Base-by-base conservation (phyloP, 495 filamentous ascomycete species). In the Cetradonia linearis region DNA sequence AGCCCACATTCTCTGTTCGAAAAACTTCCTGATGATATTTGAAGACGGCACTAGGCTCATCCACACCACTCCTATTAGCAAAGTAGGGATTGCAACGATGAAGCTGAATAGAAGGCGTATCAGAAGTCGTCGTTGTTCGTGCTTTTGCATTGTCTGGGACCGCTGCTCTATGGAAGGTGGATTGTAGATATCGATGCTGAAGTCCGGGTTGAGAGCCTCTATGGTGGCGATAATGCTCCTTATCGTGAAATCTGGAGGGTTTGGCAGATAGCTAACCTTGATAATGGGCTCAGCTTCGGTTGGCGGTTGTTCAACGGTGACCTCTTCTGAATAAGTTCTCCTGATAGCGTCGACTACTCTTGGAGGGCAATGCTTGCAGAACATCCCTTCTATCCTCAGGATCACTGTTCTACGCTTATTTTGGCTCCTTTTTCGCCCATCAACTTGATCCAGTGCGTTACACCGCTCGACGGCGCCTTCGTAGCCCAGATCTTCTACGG, bases 31-130 rank as follows among this genome's bases (percentile, higher is more conserved):
- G 18, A 73, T 72, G 0, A 69, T 33, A 62, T 91, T 81, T 11
- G 75, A 66, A 1, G 75, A 64, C 0, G 85, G 74, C 0, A 96
- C 81, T 0, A 96, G 79, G 55, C 77, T 86, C 91, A 95, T 96
- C 73, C 85, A 95, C 5, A 96, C 82, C 63, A 97, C 87, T 1
- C 92, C 92, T 60, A 97, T 86, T 37, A 94, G 68, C 66, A 97
- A 91, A 0, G 90, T 89, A 20, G 92, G 93, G 40, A 97, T 87
- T 40, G 86, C 86, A 30, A 85, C 76, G 16, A 84, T 68, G n/a
- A 91, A 71, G 18, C 87, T 84, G 62, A 96, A 76, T 3, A 86
- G 63, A 25, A 91, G 77, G 13, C 92, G 84, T 40, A 77, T 69
- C 0, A 86, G 71, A 44, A 91, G 76, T 18, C 80, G 76, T 16